Conservation (phyloP, 441 rosid species). For the Bocquillonia castaneifolia region DNA sequence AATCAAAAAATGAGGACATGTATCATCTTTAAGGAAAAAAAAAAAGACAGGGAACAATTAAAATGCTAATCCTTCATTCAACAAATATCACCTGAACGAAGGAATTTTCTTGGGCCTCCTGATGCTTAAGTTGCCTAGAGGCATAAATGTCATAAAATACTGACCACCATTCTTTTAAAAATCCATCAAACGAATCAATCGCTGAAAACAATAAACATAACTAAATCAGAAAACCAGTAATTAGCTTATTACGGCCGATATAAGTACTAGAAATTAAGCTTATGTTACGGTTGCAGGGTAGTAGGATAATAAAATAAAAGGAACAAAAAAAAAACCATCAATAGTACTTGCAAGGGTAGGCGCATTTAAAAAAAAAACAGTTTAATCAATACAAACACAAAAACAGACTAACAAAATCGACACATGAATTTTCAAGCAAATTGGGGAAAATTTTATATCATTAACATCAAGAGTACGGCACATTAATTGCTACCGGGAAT, state of each 20-base stretch:
- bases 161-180: slow-evolving; percentile 51
- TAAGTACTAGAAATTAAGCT: no score
- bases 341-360: not conserved
- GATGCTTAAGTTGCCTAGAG: slow-evolving; percentile 18
- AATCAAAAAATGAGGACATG: slow-evolving; percentile 7
- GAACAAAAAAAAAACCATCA: not conserved
- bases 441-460: not conserved
- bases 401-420: not conserved
- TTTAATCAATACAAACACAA: not conserved
- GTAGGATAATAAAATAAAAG: not conserved
- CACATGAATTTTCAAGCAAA: not conserved
- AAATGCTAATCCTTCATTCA: not conserved
- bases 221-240: slow-evolving; percentile 7
- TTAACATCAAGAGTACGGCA: not conserved
- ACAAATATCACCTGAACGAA: slow-evolving; percentile 23
- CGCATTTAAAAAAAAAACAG: not conserved
- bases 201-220: slow-evolving; percentile 27
- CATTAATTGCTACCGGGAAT: not conserved
- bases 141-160: slow-evolving; percentile 37
- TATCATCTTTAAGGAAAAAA: not conserved
- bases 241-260: not conserved
- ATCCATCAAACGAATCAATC: slow-evolving; percentile 36
- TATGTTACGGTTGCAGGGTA: not conserved
- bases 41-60: no score
- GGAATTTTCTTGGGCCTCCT: slow-evolving; percentile 22